Evolutionary conservation across 331 rosid genomes (phyloP), one percentile per base, ranked within the genome.

Genomic region (Rhamnella rubrinervis): DNA sequence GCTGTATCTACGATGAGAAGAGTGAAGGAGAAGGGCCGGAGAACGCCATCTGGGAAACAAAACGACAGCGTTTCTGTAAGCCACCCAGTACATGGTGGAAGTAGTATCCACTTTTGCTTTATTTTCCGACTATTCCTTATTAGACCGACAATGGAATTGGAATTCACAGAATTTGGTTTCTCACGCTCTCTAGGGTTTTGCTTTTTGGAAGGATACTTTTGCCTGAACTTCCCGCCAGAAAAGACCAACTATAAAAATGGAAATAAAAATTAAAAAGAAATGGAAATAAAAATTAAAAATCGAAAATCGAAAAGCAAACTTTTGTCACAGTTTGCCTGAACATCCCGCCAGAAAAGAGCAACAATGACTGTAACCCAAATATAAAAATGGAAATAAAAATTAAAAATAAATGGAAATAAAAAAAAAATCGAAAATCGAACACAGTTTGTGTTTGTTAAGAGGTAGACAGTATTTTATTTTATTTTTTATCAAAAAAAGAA

Each of bases 31-130:
- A 23, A 23, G 1, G 23, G 23, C 23, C 23, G 1, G 23, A 23
- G 23, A 23, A 23, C 23, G 23, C 23, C 83, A 84, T 0, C 82
- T 86, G 23, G 85, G 81, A 1, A 76, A 18, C 1, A 77, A 74
- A 71, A 79, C 70, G 81, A 76, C 86, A 52, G 26, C 80, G 85
- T 37, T 84, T 74, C 89, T 70, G n/a, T 82, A 61, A 5, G 92
- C 80, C 28, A 71, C 59, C 89, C 89, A 39, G 74, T 81, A 77
- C 89, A 89, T 86, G 51, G 72, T 12, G 46, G 23, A 1, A 13
- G 31, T 19, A 4, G 46, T 7, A 6, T 9, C 5, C 8, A 12
- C 2, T 59, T 58, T 23, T 58, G 6, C n/a, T 4, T 37, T 39
- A 25, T 16, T 38, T 62, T 61, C 18, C 39, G 16, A 7, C 21